Evolutionary conservation across 169 alveolate genomes (phyloP).

Genomic region (Plasmodium blacklocki): DNA sequence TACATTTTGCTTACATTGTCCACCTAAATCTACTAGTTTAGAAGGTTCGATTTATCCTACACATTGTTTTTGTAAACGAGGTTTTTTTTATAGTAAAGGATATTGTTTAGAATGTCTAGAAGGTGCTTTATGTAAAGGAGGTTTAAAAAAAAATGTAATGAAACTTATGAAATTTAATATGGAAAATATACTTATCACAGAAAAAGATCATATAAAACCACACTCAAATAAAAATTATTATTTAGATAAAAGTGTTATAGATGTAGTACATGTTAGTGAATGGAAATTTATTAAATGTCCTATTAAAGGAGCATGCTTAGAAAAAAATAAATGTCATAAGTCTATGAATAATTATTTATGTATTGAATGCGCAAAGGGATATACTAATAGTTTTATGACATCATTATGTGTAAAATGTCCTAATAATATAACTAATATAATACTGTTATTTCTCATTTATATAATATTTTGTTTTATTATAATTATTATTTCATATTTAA

Average conservation of each 20-base stretch:
- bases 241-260: slow-evolving; percentile 80
- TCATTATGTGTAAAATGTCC: slow-evolving; percentile 87
- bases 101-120: slow-evolving; percentile 86
- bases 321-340: slow-evolving; percentile 82
- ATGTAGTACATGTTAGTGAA: slow-evolving; percentile 80
- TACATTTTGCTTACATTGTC: slow-evolving; percentile 86
- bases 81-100: slow-evolving; percentile 85
- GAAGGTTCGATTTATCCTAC: slow-evolving; percentile 85
- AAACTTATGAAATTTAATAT: slow-evolving; percentile 44
- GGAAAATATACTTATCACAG: slow-evolving; percentile 71
- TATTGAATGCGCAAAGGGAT: slow-evolving; percentile 87
- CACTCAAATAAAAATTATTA: slow-evolving; percentile 85
- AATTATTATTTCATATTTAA: slow-evolving; percentile 87
- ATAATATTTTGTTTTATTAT: slow-evolving; percentile 82
- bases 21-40: slow-evolving; percentile 85
- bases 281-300: slow-evolving; percentile 90
- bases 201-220: slow-evolving; percentile 87
- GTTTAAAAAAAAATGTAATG: slow-evolving; percentile 75
- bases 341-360: slow-evolving; percentile 88
- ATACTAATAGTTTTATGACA: slow-evolving; percentile 85
- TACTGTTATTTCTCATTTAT: slow-evolving; percentile 77
- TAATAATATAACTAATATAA: slow-evolving; percentile 67
- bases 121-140: slow-evolving; percentile 89
- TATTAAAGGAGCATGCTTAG: slow-evolving; percentile 85
- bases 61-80: slow-evolving; percentile 88